A percentile compares a stretch with the other conserved stretches of the same genome.
These are phyloP conservation scores for Candida wancherniae DNA, from an alignment of 805 yeast genomes.

Conservation along the genomic window DNA sequence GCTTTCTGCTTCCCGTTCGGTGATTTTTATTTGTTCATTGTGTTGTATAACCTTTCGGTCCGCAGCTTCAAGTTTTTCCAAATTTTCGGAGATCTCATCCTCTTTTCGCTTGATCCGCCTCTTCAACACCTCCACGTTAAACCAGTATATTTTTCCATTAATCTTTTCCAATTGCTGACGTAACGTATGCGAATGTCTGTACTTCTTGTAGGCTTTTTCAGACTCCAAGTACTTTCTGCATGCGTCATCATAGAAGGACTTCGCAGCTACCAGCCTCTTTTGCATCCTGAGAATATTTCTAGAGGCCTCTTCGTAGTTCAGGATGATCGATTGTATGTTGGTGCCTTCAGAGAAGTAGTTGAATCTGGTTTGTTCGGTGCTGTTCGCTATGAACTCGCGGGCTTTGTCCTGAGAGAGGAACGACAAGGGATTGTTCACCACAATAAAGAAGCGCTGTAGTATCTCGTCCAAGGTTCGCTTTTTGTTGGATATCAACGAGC, in stretches of 20 bases:
- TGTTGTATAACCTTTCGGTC: no score
- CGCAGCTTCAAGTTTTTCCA: no score
- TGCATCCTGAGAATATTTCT: constrained; percentile 27
- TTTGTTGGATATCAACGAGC: constrained; percentile 53
- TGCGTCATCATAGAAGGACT: constrained; percentile 22
- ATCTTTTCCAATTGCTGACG: constrained; percentile 28
- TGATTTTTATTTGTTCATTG: constrained; percentile 14
- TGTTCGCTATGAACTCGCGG: constrained; percentile 75
- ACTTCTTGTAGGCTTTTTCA: constrained; percentile 28
- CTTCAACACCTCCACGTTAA: constrained; percentile 31
- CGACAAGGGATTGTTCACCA: constrained; percentile 87
- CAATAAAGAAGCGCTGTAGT: constrained; percentile 64
- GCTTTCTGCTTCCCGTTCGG: neutral
- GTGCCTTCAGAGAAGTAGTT: constrained; percentile 78
- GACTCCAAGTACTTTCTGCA: constrained; percentile 26
- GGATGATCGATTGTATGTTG: constrained; percentile 59
- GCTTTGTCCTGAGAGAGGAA: constrained; percentile 93
- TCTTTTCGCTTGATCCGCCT: constrained; percentile 19
- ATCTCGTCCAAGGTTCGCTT: constrained; percentile 65
- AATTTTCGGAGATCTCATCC: constrained; percentile 10
- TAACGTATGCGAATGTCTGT: constrained; percentile 30
- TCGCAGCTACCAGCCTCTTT: constrained; percentile 23
- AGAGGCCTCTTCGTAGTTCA: constrained; percentile 40
- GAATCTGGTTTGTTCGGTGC: constrained; percentile 69
- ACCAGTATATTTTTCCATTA: constrained; percentile 42